A percentile compares a stretch with the other conserved stretches of the same genome.
Evolutionary conservation across 306 rosid genomes (phyloP).

Genomic region (Alnus glutinosa): DNA sequence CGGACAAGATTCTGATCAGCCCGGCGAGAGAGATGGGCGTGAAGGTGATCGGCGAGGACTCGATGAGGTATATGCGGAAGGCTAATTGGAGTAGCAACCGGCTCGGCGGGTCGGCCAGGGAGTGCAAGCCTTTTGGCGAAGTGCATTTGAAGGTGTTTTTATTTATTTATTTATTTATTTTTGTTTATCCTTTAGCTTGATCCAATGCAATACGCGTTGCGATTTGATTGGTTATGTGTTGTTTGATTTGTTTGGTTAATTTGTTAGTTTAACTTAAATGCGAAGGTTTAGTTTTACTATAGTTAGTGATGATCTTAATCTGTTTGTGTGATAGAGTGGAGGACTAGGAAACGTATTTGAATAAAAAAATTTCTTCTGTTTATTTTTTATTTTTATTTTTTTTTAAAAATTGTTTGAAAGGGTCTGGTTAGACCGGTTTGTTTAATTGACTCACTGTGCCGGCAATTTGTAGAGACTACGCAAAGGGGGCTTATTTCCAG

Average conservation of each 20-base stretch:
- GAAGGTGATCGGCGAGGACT: slow-evolving; percentile 91
- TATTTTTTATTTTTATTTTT: too few species aligned
- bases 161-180: too few species aligned
- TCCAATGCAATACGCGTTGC: background rate
- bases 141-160: slow-evolving; percentile 88
- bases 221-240: background rate
- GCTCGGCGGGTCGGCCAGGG: slow-evolving; percentile 38
- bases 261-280: background rate
- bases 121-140: slow-evolving; percentile 93
- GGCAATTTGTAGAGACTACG: background rate
- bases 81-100: slow-evolving; percentile 72
- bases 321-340: background rate
- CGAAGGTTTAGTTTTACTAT: background rate
- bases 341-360: background rate
- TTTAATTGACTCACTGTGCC: background rate
- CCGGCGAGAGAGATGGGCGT: slow-evolving; percentile 77
- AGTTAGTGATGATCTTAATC: background rate
- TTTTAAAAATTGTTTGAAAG: background rate
- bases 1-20: slow-evolving; percentile 83
- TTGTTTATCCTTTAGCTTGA: background rate
- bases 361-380: too few species aligned
- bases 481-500: background rate
- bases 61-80: slow-evolving; percentile 65
- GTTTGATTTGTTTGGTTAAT: background rate
- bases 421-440: background rate